These are phyloP conservation scores for Kalmusia sp. DNA, from an alignment of 2,329 filamentous ascomycete genomes.

Conservation along the genomic window DNA sequence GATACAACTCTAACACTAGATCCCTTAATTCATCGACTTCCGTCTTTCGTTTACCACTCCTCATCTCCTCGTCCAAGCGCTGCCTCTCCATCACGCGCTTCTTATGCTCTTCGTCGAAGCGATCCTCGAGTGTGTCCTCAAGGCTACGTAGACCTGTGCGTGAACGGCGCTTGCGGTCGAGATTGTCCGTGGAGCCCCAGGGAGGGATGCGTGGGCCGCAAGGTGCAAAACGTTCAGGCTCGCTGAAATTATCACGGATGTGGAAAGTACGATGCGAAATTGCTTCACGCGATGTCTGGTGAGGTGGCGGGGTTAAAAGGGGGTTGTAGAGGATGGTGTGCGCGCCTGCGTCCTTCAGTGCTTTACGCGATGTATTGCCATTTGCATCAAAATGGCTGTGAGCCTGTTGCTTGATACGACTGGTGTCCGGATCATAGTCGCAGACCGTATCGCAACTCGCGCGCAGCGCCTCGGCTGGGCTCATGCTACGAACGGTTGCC, in stretches of 20 bases:
- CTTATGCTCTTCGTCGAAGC: neutral
- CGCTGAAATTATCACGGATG: neutral
- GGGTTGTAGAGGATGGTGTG: slow-evolving; percentile 1
- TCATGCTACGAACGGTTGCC: too few relatives aligned
- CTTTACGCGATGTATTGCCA: neutral
- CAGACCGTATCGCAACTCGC: neutral
- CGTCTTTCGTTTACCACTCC: neutral
- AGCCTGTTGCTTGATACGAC: neutral
- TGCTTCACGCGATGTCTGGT: neutral
- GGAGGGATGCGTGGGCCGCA: slow-evolving; percentile 7
- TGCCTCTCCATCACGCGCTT: neutral
- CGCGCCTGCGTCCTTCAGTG: neutral
- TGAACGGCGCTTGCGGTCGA: neutral
- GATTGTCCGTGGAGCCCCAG: slow-evolving; percentile 5
- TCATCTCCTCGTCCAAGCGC: neutral
- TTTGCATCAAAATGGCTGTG: neutral
- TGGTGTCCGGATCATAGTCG: neutral
- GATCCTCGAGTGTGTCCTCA: neutral
- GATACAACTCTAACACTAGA: slow-evolving; percentile 7
- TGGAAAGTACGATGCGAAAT: neutral
- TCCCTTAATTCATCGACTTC: slow-evolving; percentile 11
- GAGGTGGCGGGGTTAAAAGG: neutral
- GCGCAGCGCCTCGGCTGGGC: too few relatives aligned
- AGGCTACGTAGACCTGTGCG: neutral
- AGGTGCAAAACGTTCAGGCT: neutral